phyloP scores from a whole-genome alignment of 148 eudicot species.

The Bassia scoparia region DNA sequence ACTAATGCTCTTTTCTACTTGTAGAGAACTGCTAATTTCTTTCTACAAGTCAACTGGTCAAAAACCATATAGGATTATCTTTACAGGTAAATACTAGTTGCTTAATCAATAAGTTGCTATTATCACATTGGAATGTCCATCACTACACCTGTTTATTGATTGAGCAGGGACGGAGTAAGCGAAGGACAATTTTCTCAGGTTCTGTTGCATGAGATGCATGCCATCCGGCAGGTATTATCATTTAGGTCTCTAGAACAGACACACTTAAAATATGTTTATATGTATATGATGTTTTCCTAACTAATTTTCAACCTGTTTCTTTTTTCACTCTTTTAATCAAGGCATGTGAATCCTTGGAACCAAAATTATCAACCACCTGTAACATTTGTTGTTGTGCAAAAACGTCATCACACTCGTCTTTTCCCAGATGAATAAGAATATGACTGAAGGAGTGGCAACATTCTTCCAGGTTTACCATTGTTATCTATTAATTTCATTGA shows the following conservation, averaged over 20 bases:
- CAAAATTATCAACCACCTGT: conserved; percentile 50
- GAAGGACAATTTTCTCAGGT: conserved; percentile 69
- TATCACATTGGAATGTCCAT: neutral
- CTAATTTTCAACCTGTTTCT: neutral
- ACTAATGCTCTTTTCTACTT: neutral
- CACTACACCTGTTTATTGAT: neutral
- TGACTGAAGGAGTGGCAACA: conserved; percentile 73
- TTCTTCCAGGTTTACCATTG: conserved; percentile 51
- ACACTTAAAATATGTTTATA: too few relatives aligned
- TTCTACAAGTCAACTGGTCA: conserved; percentile 31
- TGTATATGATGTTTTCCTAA: neutral
- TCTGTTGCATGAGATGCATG: conserved; percentile 55
- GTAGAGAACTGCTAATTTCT: conserved; percentile 52
- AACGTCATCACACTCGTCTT: conserved; percentile 86
- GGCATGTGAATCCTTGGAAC: conserved; percentile 69
- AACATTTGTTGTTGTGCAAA: conserved; percentile 83
- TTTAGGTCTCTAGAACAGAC: too few relatives aligned
- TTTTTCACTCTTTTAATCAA: conserved; percentile 15
- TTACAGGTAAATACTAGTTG: conserved; percentile 47
- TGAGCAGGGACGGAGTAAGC: conserved; percentile 72
- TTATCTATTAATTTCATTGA: neutral
- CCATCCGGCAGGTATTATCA: conserved; percentile 50
- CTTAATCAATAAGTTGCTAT: neutral
- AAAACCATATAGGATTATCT: conserved; percentile 58
- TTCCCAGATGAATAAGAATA: conserved; percentile 42